Percentiles rank a stretch among this genome's conserved stretches.
phyloP scores from a whole-genome alignment of 2,329 filamentous ascomycete genomes.

The Cephalotrichum gorgonifer region DNA sequence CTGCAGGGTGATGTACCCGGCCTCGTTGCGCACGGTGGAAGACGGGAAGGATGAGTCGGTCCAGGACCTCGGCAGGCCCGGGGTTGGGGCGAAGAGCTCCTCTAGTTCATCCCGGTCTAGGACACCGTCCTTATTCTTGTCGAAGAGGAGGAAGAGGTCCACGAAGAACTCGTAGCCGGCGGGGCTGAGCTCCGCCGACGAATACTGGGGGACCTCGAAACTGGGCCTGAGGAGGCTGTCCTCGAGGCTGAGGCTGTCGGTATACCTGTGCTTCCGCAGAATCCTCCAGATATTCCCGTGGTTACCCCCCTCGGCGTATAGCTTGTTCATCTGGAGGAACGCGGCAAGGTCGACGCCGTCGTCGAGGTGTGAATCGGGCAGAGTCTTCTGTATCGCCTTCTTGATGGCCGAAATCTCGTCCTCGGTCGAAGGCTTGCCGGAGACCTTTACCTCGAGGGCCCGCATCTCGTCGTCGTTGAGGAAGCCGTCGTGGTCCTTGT shows the following conservation, averaged over 20 bases:
- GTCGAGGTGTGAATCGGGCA: constrained; percentile 50
- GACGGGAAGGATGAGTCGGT: constrained; percentile 80
- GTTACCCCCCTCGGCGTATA: constrained; percentile 93
- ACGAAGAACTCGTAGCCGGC: constrained; percentile 96
- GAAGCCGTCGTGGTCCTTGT: constrained; percentile 91
- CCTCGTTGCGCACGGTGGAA: constrained; percentile 90
- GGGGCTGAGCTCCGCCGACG: constrained; percentile 88
- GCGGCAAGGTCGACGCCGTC: constrained; percentile 72
- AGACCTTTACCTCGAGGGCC: constrained; percentile 84
- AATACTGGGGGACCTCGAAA: constrained; percentile 85
- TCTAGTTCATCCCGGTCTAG: constrained; percentile 77
- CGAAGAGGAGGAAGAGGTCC: constrained; percentile 86
- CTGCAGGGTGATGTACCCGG: constrained; percentile 88
- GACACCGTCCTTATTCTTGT: constrained; percentile 95
- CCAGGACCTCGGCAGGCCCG: constrained; percentile 81
- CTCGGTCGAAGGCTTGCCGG: constrained; percentile 72
- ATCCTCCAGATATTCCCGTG: constrained; percentile 99
- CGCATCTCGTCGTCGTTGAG: constrained; percentile 85
- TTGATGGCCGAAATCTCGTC: constrained; percentile 91
- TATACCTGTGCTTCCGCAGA: constrained; percentile 87
- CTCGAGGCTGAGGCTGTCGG: constrained; percentile 84
- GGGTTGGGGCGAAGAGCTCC: constrained; percentile 85
- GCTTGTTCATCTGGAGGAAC: constrained; percentile 85
- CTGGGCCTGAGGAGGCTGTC: constrained; percentile 87
- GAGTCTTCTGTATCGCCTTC: constrained; percentile 62